Evolutionary conservation across 108 stramenopile genomes (phyloP).

Genomic region (Nannochloropsis oceanica): DNA sequence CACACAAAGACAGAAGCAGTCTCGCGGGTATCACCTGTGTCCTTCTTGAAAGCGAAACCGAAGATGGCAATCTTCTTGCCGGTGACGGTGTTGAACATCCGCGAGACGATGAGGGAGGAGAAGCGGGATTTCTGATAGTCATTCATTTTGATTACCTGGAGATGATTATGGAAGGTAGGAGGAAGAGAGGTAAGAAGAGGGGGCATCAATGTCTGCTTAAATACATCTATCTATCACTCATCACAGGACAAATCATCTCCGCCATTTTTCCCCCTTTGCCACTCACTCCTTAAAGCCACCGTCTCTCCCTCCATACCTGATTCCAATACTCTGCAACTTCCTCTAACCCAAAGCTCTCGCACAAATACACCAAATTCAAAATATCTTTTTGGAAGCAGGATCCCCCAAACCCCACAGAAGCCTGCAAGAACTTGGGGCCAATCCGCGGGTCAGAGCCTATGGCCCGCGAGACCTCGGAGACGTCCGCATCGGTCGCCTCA

Average conservation of each 20-base stretch:
- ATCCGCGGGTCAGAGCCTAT: constrained; percentile 95
- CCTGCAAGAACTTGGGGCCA: constrained; percentile 85
- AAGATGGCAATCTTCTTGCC: constrained; percentile 95
- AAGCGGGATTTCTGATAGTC: constrained; percentile 99
- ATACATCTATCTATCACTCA: too few species aligned
- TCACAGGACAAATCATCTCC: too few species aligned
- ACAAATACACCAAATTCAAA: constrained; percentile 97
- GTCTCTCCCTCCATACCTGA: neutral
- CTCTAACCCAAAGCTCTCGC: constrained; percentile 84
- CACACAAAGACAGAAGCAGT: constrained; percentile 90
- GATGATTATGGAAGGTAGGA: too few species aligned
- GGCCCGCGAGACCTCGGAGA: constrained; percentile 74
- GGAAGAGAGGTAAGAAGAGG: too few species aligned
- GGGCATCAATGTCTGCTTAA: too few species aligned
- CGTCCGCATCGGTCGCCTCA: constrained; percentile 93
- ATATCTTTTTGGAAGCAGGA: constrained; percentile 99
- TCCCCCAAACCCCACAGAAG: constrained; percentile 96
- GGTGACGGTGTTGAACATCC: constrained; percentile 98
- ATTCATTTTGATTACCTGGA: constrained; percentile 91
- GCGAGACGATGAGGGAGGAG: constrained; percentile 76
- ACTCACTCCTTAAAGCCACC: too few species aligned
- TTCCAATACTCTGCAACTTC: constrained; percentile 98
- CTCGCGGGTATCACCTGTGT: constrained; percentile 98
- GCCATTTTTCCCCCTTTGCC: too few species aligned
- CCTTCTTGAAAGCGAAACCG: constrained; percentile 99